phyloP scores from a whole-genome alignment of 106 monocot genomes.

The Iris macrosiphon region DNA sequence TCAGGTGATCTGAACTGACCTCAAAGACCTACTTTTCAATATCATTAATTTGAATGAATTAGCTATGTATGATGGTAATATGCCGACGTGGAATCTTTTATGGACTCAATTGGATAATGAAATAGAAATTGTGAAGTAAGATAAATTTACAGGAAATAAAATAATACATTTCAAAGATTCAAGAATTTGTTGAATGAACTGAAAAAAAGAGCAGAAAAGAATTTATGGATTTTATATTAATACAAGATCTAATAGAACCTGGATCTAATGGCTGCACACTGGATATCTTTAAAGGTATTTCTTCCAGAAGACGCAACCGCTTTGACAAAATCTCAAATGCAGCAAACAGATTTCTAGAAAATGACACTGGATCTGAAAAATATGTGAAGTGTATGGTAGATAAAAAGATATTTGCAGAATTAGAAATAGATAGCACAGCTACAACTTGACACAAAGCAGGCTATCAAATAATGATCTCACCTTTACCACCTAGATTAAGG shows the following conservation, averaged over 20 bases:
- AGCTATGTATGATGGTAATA: no score
- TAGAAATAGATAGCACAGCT: not conserved
- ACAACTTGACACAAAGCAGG: not conserved
- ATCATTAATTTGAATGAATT: no score
- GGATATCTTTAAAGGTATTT: slow-evolving; percentile 82
- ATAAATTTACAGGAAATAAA: no score
- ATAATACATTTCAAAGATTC: no score
- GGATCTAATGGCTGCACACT: slow-evolving; percentile 81
- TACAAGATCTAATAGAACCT: slow-evolving; percentile 34
- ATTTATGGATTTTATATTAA: no score
- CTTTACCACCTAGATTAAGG: slow-evolving; percentile 63
- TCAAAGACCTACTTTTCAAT: no score
- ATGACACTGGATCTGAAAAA: slow-evolving; percentile 52
- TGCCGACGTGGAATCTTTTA: no score
- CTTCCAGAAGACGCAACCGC: slow-evolving; percentile 51
- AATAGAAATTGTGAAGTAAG: no score
- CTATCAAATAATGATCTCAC: slow-evolving; percentile 23
- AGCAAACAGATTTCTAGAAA: slow-evolving; percentile 42
- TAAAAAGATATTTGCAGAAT: not conserved
- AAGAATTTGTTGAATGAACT: no score
- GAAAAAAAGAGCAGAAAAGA: no score
- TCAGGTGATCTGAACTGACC: no score
- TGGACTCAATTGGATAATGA: no score
- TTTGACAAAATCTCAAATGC: slow-evolving; percentile 78
- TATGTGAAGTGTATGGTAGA: not conserved